Evolutionary conservation across 352 stramenopile species (phyloP).

Genomic region (Pythium aphanidermatum): DNA sequence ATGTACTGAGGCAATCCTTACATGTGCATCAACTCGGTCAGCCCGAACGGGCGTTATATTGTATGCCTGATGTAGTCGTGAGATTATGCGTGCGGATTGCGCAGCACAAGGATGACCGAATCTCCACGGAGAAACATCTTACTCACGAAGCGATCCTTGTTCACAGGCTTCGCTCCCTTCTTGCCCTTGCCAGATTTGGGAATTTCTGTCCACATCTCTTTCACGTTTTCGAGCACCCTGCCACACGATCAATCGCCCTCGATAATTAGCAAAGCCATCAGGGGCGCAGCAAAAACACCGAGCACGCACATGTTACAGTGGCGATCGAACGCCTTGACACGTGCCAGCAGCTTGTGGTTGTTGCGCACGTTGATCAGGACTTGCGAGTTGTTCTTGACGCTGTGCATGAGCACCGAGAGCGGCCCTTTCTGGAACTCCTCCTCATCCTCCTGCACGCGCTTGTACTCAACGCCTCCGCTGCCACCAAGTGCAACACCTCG

Average conservation of each 20-base stretch:
- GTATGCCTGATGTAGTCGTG: neutral
- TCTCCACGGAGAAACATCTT: conserved; percentile 99
- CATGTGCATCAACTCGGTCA: neutral
- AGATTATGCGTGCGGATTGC: conserved; percentile 92
- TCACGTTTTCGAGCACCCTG: conserved; percentile 99
- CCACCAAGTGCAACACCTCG: neutral
- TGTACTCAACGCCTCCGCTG: conserved; percentile 53
- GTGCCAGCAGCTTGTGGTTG: conserved; percentile 99
- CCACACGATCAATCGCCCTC: too few species aligned
- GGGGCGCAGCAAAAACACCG: neutral
- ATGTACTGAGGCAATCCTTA: neutral
- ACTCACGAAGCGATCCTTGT: conserved; percentile 98
- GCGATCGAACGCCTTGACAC: conserved; percentile 99
- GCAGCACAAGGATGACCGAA: conserved; percentile 98
- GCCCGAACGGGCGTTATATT: neutral
- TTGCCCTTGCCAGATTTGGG: conserved; percentile 97
- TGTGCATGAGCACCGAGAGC: conserved; percentile 96
- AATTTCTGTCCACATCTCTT: conserved; percentile 99
- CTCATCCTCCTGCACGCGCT: conserved; percentile 85
- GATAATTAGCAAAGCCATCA: too few species aligned
- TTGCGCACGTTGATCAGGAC: conserved; percentile 99
- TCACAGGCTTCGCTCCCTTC: conserved; percentile 94
- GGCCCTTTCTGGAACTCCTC: conserved; percentile 96
- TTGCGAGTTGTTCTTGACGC: conserved; percentile 97
- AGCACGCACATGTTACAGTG: conserved; percentile 99